phyloP scores from a whole-genome alignment of 352 stramenopile genomes.

The Phytophthora litchii region DNA sequence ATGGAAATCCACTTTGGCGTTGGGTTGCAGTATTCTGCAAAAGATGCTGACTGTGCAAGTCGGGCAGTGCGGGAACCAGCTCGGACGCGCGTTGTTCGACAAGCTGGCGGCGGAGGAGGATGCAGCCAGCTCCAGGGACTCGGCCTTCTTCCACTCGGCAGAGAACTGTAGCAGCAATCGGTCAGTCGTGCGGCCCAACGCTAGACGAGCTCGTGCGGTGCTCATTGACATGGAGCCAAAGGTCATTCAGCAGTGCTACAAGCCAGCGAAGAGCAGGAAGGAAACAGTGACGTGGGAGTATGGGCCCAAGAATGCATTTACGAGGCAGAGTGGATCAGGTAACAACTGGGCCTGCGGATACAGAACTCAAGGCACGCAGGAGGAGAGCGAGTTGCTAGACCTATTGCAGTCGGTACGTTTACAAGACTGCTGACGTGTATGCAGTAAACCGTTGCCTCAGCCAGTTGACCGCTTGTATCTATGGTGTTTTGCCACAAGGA shows the following conservation, averaged over 20 bases:
- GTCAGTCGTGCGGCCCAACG: constrained; percentile 31
- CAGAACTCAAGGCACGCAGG: constrained; percentile 48
- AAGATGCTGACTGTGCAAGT: constrained; percentile 77
- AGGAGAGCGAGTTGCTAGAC: constrained; percentile 51
- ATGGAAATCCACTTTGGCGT: constrained; percentile 5
- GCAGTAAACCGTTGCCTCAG: neutral
- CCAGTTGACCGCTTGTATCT: neutral
- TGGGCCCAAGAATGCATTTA: constrained; percentile 51
- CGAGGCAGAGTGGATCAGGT: constrained; percentile 65
- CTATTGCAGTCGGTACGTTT: constrained; percentile 50
- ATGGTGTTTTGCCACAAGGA: constrained; percentile 42
- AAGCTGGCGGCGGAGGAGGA: constrained; percentile 51
- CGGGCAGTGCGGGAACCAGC: constrained; percentile 82
- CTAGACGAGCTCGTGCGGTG: constrained; percentile 57
- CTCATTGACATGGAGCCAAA: constrained; percentile 88
- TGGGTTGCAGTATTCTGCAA: constrained; percentile 11
- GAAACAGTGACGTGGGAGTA: constrained; percentile 47
- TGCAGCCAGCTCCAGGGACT: neutral
- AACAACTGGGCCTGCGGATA: constrained; percentile 88
- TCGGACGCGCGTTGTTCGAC: constrained; percentile 67
- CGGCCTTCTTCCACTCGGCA: constrained; percentile 43
- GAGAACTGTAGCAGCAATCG: constrained; percentile 18
- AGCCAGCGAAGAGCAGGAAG: neutral
- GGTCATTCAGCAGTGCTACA: constrained; percentile 63
- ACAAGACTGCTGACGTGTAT: neutral